Conservation (phyloP, 148 eudicot species). For the Rhododendron vialii region DNA sequence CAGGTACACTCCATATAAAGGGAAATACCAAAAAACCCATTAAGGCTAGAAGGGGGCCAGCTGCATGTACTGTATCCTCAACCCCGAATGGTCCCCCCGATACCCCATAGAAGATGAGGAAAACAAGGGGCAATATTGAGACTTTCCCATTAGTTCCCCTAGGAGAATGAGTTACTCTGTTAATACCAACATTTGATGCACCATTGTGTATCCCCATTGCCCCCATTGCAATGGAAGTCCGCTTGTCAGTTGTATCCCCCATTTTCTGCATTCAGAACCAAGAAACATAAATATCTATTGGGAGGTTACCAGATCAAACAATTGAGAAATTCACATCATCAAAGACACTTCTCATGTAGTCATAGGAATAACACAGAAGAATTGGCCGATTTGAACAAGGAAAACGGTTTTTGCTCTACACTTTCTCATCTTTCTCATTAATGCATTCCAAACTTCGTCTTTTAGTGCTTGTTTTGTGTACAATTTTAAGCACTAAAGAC, state of each 20-base stretch:
- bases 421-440: too few relatives aligned
- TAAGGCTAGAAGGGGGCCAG: constrained; percentile 18
- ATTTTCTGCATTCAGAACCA: background rate
- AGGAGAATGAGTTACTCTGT: constrained; percentile 10
- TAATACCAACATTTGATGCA: background rate
- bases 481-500: too few relatives aligned
- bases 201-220: background rate
- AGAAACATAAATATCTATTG: too few relatives aligned
- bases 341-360: too few relatives aligned
- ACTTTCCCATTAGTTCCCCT: constrained; percentile 1
- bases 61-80: constrained; percentile 12
- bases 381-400: too few relatives aligned
- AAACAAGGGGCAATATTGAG: constrained; percentile 11
- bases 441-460: too few relatives aligned
- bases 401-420: too few relatives aligned
- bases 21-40: constrained; percentile 13
- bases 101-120: constrained; percentile 19
- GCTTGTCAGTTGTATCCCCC: background rate
- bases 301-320: background rate
- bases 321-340: background rate
- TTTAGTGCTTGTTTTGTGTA: too few relatives aligned
- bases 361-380: too few relatives aligned
- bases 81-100: constrained; percentile 19
- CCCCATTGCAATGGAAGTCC: background rate
- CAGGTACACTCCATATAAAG: constrained; percentile 17